These are phyloP conservation scores for Albugo candida DNA, from an alignment of 352 stramenopile genomes.

Conservation along the genomic window DNA sequence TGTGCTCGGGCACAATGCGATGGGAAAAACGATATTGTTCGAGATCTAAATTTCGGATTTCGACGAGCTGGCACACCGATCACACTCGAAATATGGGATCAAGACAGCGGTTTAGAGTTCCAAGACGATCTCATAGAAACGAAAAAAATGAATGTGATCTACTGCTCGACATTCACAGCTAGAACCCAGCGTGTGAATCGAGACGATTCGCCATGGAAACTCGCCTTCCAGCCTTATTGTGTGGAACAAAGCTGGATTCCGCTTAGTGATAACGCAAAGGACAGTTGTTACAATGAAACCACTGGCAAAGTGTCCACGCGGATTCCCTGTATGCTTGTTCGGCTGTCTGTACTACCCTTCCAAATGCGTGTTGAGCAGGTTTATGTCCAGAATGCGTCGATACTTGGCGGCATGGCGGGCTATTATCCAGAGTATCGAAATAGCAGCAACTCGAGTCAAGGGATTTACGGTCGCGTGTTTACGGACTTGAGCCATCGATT, in stretches of 20 bases:
- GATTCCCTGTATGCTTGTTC: constrained; percentile 43
- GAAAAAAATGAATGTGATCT: constrained; percentile 54
- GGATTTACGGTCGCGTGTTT: constrained; percentile 46
- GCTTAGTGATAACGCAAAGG: constrained; percentile 7
- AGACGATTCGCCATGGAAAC: constrained; percentile 39
- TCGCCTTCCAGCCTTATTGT: constrained; percentile 41
- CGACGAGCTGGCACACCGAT: constrained; percentile 59
- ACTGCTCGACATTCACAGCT: constrained; percentile 54
- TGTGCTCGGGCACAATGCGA: constrained; percentile 25
- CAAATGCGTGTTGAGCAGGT: constrained; percentile 45
- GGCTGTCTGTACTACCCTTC: constrained; percentile 55
- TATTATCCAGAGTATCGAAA: constrained; percentile 23
- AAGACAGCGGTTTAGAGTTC: constrained; percentile 76
- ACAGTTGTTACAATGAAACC: background rate
- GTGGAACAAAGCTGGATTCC: constrained; percentile 65
- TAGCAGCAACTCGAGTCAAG: constrained; percentile 28
- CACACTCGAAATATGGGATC: constrained; percentile 42
- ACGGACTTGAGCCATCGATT: constrained; percentile 40
- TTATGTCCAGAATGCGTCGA: constrained; percentile 21
- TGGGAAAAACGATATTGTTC: constrained; percentile 20
- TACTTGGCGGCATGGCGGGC: constrained; percentile 52
- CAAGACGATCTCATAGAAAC: constrained; percentile 62
- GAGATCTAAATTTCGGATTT: constrained; percentile 75
- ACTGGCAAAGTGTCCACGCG: constrained; percentile 3
- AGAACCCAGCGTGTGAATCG: constrained; percentile 22